These are phyloP conservation scores for Claviceps purpurea DNA, from an alignment of 2,329 filamentous ascomycete species.

Conservation along the genomic window DNA sequence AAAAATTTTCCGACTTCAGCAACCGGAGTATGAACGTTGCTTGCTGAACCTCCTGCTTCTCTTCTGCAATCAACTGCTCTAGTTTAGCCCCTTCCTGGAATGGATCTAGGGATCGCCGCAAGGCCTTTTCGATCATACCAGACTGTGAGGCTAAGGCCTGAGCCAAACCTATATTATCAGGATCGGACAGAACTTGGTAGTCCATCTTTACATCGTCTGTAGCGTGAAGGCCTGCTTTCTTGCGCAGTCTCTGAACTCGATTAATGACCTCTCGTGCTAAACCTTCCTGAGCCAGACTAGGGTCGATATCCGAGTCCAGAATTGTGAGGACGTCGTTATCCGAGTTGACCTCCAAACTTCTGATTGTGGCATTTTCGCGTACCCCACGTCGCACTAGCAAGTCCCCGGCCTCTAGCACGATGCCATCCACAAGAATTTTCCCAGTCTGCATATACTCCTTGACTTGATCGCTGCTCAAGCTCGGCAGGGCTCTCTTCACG, in stretches of 20 bases:
- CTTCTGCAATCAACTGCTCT: conserved; percentile 52
- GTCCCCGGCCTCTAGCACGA: conserved; percentile 69
- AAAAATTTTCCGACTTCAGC: conserved; percentile 50
- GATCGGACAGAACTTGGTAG: conserved; percentile 69
- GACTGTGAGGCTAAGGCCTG: conserved; percentile 57
- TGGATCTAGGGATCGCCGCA: conserved; percentile 60
- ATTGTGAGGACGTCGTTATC: conserved; percentile 86
- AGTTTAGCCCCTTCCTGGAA: conserved; percentile 12
- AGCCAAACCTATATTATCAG: conserved; percentile 60
- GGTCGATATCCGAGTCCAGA: conserved; percentile 68
- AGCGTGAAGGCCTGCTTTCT: conserved; percentile 80
- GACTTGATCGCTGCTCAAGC: conserved; percentile 65
- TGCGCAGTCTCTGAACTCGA: conserved; percentile 80
- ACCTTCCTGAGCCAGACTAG: conserved; percentile 78
- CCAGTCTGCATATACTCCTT: conserved; percentile 62
- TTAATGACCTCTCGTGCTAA: conserved; percentile 87
- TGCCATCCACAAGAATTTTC: conserved; percentile 72
- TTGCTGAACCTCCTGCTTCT: conserved; percentile 76
- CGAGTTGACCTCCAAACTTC: conserved; percentile 72
- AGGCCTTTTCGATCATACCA: conserved; percentile 57
- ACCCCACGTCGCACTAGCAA: conserved; percentile 65
- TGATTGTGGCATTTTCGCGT: conserved; percentile 55
- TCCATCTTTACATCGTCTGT: conserved; percentile 96
- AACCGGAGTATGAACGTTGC: conserved; percentile 67
- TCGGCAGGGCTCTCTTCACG: conserved; percentile 81